Base-by-base conservation (phyloP, 495 filamentous ascomycete species). In the Trichocladium uniseriatum region DNA sequence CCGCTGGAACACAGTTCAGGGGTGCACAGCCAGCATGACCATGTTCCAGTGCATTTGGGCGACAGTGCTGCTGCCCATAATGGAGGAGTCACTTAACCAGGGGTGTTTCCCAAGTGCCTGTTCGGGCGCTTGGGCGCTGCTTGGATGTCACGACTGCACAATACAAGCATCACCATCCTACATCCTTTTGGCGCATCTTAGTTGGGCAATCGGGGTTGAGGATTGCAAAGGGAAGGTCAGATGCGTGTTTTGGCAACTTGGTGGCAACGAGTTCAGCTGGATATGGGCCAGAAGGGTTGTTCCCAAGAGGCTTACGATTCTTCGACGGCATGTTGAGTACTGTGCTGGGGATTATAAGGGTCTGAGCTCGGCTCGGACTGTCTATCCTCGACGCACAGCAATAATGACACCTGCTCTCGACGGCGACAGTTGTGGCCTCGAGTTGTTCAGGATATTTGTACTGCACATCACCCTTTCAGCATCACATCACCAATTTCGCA, bases 21-120 rank as follows among this genome's bases (percentile, higher is more conserved):
- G 31, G 53, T 52, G 1, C 56, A 56, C 7, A 62, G 57, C 13
- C 57, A 51, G 7, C 63, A 57, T n/a, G 54, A 55, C 27, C 49
- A 29, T 36, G 28, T 44, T 27, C 32, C 39, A 14, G 34, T 15
- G 22, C 49, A 22, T 6, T 36, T 52, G 1, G 35, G 47, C 16
- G 49, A 18, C 3, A 49, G 37, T 10, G 43, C 45, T 35, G 38
- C 41, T 14, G 29, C 42, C 3, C 51, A 49, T 20, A 42, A 56
- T 44, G 49, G 54, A 27, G 54, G 56, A 0, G 57, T 54, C 21
- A 54, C 57, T 4, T 60, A 52, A 38, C 29, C 29, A 6, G 3
- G 15, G 22, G 15, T 14, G 18, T 13, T 36, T 15, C 20, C 13
- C 10, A 6, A 14, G 28, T 18, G 29, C 38, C 13, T 29, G 14